A percentile compares a stretch with the other conserved stretches of the same genome.
These are phyloP conservation scores for Tolypocladium tundrense DNA, from an alignment of 2,329 filamentous ascomycete genomes.

Conservation along the genomic window DNA sequence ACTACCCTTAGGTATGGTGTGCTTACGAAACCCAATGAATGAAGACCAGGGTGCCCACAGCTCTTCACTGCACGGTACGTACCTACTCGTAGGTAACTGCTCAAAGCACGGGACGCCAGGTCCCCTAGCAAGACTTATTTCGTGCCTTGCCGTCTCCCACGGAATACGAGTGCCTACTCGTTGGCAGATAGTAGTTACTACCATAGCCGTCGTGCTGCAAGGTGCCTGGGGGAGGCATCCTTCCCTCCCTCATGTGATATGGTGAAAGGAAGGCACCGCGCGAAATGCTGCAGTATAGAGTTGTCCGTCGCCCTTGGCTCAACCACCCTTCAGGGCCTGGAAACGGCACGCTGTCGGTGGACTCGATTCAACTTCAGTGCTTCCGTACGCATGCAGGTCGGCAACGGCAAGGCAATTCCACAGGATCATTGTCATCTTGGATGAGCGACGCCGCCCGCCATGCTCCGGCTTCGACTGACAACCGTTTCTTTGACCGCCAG, in stretches of 20 bases:
- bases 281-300: background rate
- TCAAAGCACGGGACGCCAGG: too few relatives aligned
- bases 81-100: too few relatives aligned
- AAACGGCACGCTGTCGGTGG: too few relatives aligned
- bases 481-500: background rate
- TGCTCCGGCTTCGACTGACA: background rate
- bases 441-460: background rate
- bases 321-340: background rate
- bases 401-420: background rate
- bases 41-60: too few relatives aligned
- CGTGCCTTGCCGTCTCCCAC: too few relatives aligned
- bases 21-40: too few relatives aligned
- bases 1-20: too few relatives aligned
- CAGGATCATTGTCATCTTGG: background rate
- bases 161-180: too few relatives aligned
- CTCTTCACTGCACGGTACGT: too few relatives aligned
- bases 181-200: background rate
- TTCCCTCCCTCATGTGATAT: too few relatives aligned
- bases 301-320: background rate
- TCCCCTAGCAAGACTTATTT: too few relatives aligned
- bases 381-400: background rate
- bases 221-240: background rate
- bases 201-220: background rate
- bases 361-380: background rate
- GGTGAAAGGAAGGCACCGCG: background rate